Evolutionary conservation across 2,329 filamentous ascomycete species (phyloP).

Genomic region (Alternaria sp.): DNA sequence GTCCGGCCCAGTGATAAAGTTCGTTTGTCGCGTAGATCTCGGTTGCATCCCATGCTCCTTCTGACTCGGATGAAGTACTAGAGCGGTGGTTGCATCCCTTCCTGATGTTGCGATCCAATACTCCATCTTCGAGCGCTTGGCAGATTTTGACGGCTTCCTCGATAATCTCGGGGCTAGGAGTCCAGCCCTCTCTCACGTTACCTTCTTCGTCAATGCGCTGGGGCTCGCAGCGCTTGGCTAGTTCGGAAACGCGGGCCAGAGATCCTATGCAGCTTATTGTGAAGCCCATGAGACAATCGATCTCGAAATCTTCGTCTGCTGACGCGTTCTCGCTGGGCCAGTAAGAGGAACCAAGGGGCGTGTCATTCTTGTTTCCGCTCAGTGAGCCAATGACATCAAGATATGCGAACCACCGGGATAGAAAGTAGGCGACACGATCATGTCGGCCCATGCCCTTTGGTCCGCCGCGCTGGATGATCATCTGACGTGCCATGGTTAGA

Average conservation of each 20-base stretch:
- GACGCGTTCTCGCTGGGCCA: slow-evolving; percentile 56
- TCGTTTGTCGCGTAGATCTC: slow-evolving; percentile 77
- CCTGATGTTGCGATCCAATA: slow-evolving; percentile 47
- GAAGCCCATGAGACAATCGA: slow-evolving; percentile 84
- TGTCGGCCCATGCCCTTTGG: slow-evolving; percentile 62
- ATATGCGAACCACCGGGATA: slow-evolving; percentile 84
- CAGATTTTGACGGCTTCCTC: slow-evolving; percentile 68
- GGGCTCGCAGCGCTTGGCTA: slow-evolving; percentile 73
- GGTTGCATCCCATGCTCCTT: slow-evolving; percentile 63
- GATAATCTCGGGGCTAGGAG: slow-evolving; percentile 63
- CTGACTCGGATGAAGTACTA: slow-evolving; percentile 46
- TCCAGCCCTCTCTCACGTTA: slow-evolving; percentile 65
- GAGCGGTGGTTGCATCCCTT: slow-evolving; percentile 56
- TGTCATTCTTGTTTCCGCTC: slow-evolving; percentile 62
- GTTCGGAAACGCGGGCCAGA: slow-evolving; percentile 74
- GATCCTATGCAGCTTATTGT: slow-evolving; percentile 75
- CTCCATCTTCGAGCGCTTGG: slow-evolving; percentile 66
- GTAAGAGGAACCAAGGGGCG: slow-evolving; percentile 55
- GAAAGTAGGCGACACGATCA: slow-evolving; percentile 71
- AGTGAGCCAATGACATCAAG: slow-evolving; percentile 80
- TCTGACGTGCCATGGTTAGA: slow-evolving; percentile 75
- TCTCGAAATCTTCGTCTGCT: slow-evolving; percentile 70
- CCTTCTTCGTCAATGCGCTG: slow-evolving; percentile 66
- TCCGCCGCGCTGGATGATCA: slow-evolving; percentile 73
- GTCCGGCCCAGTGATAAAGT: slow-evolving; percentile 79